Evolutionary conservation across 768 basidiomycete species (phyloP), one percentile per base, ranked within the genome.

Genomic region (Chalciporus piperatus): DNA sequence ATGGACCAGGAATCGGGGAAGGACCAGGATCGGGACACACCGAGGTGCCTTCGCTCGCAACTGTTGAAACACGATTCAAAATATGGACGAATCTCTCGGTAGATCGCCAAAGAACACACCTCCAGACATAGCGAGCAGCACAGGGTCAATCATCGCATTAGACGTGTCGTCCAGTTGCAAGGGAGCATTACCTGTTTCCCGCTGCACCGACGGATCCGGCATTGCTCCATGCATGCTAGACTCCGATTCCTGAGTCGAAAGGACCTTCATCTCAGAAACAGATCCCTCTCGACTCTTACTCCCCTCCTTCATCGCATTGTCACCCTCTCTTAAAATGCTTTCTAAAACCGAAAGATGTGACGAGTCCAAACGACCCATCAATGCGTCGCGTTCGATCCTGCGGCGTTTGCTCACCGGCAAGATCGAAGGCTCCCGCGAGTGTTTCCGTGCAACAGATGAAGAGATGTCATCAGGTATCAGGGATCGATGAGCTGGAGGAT

Each of bases 321-420:
- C 71, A 3, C 49, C 59, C 3, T 68, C 69, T 23, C 69, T 59
- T 25, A 76, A 40, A 6, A 78, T 60, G 16, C 54, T 48, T 32
- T 78, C 73, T 37, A 79, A 52, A 12, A 65, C 70, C 35, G 57
- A 40, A 3, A 79, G 54, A 41, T 69, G 69, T 0, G 57, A 45
- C 1, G 46, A 46, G 20, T 67, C 70, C 35, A 79, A 49, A n/a
- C 42, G 45, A 23, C 44, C 47, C 47, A 73, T 59, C 50, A 63
- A 38, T 38, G 65, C 70, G 41, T 72, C 70, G 1, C 56, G 54
- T 6, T 28, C 37, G 27, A 19, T 11, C 27, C 19, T 47, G 22
- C 8, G 32, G 13, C 37, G 59, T 25, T 42, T 42, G 9, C 33
- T 44, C 8, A 23, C 17, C 6, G 20, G 25, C 4, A 7, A n/a